Evolutionary conservation across 1,284 basidiomycete species (phyloP), one percentile per base, ranked within the genome.

Genomic region (Leccinum griseonigrum): DNA sequence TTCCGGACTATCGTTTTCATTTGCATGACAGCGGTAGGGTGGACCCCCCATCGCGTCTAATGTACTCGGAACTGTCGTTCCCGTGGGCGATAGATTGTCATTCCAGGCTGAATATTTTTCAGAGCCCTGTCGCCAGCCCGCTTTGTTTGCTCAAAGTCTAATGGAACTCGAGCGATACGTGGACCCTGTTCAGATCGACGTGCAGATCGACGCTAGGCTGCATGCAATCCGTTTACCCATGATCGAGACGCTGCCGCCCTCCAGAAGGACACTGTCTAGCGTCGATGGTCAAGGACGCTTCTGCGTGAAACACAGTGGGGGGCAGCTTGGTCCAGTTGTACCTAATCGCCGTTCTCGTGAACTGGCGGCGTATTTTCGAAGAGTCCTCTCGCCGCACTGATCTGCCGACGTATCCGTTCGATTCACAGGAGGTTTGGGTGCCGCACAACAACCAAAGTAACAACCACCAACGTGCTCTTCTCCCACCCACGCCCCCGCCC

Each of bases 371-470:
- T 11, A 78, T 84, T 3, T 90, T 85, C 66, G 66, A 77, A 0
- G 81, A 85, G 59, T 64, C 74, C 29, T 73, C 75, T 10, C 82
- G 81, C 14, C 14, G 14, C 63, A 66, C 81, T 13, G 79, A 81
- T 60, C 71, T 89, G 11, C 88, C 89, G 0, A 74, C 78, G 2
- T 91, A 90, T 69, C 87, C 87, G 0, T 88, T 90, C 67, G 74
- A 78, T 8, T 77, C 76, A 54, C 76, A 78, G 1, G 80, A 78
- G 43, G 88, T 85, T 68, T 90, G 85, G 86, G 78, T 86, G 1
- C 70, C 75, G 0, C 86, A 77, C 68, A 67, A 74, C 51, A 81
- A 83, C 57, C 60, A 43, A 36, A 16, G n/a, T 6, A 46, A 22
- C 18, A n/a, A n/a, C 18, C 8, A 22, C 16, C n/a, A 22, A n/a